Percentiles rank a stretch among this genome's conserved stretches.
Evolutionary conservation across 805 yeast genomes (phyloP).

Genomic region (Wickerhamiella nectarea): DNA sequence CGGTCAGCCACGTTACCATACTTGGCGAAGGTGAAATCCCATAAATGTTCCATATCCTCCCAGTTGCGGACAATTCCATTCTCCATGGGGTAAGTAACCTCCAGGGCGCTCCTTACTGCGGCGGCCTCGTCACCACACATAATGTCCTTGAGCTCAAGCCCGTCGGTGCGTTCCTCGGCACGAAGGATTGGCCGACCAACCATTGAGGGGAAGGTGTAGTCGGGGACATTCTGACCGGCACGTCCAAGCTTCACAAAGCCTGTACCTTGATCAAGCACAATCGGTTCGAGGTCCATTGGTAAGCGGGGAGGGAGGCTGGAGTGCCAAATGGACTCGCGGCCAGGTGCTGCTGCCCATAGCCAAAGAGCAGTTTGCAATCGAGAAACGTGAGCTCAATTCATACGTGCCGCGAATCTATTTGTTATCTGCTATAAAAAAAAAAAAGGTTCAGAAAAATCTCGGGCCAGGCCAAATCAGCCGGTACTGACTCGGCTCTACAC

Average conservation of each 20-base stretch:
- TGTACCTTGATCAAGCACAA: slow-evolving; percentile 95
- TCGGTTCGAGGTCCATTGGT: slow-evolving; percentile 17
- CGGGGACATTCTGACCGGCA: slow-evolving; percentile 95
- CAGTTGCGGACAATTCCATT: slow-evolving; percentile 94
- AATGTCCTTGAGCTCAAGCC: slow-evolving; percentile 75
- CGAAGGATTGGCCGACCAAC: slow-evolving; percentile 95
- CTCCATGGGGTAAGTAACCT: slow-evolving; percentile 96
- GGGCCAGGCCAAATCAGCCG: too few species aligned
- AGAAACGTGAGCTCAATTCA: too few species aligned
- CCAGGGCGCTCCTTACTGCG: slow-evolving; percentile 76
- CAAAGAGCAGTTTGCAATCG: too few species aligned
- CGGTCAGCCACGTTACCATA: slow-evolving; percentile 63
- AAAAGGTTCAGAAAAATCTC: too few species aligned
- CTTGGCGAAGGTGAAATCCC: slow-evolving; percentile 96
- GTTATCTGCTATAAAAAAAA: too few species aligned
- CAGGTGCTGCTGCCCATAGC: too few species aligned
- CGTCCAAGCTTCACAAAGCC: slow-evolving; percentile 96
- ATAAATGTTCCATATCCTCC: slow-evolving; percentile 97
- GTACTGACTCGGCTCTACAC: too few species aligned
- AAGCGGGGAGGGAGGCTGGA: not conserved
- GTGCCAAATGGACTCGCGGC: too few species aligned
- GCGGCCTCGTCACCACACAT: slow-evolving; percentile 98
- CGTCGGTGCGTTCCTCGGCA: slow-evolving; percentile 81
- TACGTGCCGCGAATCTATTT: too few species aligned
- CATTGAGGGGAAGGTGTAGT: slow-evolving; percentile 89